These are phyloP conservation scores for Candolleomyces aberdarensis DNA, from an alignment of 768 basidiomycete species.

Conservation along the genomic window DNA sequence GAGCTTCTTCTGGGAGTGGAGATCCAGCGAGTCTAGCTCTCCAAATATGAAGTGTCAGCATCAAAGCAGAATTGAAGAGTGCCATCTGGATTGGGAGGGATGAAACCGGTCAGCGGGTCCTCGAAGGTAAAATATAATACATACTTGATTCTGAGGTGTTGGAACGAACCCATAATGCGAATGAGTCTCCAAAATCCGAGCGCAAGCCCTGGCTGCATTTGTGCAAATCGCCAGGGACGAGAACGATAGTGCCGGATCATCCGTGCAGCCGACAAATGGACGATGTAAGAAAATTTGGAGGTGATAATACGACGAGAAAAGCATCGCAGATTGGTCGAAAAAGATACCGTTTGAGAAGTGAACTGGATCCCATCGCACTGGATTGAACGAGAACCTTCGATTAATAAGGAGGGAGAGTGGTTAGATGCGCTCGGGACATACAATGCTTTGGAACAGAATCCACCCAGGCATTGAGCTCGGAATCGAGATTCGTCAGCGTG, in stretches of 20 bases:
- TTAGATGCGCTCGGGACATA: conserved; percentile 13
- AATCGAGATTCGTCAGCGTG: conserved; percentile 59
- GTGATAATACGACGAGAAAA: conserved; percentile 18
- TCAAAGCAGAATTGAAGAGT: neutral
- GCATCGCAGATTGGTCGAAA: conserved; percentile 19
- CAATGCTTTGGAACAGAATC: conserved; percentile 49
- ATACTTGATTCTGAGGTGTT: conserved; percentile 14
- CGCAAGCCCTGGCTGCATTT: conserved; percentile 63
- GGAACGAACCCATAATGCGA: conserved; percentile 5
- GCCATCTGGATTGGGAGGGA: neutral
- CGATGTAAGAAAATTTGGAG: conserved; percentile 63
- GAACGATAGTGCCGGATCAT: conserved; percentile 27
- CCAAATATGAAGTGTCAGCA: too few relatives aligned
- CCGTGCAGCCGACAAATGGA: conserved; percentile 59
- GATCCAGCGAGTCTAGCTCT: too few relatives aligned
- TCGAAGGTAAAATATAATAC: neutral
- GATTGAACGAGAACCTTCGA: neutral
- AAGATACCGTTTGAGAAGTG: conserved; percentile 12
- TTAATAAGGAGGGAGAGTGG: neutral
- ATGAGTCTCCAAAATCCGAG: conserved; percentile 52
- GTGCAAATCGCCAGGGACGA: conserved; percentile 70
- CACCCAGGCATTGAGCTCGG: conserved; percentile 60
- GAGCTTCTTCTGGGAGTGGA: too few relatives aligned
- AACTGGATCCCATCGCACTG: conserved; percentile 29
- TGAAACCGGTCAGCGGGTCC: neutral